Percentiles rank a stretch among this genome's conserved stretches.
Conservation (phyloP, 164 flowering plant species). For the Piper longum region DNA sequence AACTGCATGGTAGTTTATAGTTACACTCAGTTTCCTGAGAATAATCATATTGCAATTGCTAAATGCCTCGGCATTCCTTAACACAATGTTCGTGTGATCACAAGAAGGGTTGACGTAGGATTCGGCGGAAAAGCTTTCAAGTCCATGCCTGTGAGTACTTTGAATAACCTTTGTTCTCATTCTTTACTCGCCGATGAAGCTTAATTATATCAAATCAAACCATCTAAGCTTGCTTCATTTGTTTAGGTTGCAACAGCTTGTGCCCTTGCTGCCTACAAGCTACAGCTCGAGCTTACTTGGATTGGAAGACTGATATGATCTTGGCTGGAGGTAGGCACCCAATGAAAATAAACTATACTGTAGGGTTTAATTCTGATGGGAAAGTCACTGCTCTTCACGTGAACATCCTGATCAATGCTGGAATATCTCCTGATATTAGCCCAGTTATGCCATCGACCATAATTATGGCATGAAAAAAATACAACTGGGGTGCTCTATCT, state of each 20-base stretch:
- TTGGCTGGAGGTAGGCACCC: slow-evolving; percentile 90
- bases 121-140: slow-evolving; percentile 78
- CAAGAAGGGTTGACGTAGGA: slow-evolving; percentile 91
- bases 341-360: slow-evolving; percentile 63
- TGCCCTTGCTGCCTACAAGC: slow-evolving; percentile 76
- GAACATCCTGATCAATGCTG: slow-evolving; percentile 55
- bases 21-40: slow-evolving; percentile 64
- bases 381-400: slow-evolving; percentile 69
- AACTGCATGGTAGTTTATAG: slow-evolving; percentile 71
- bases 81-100: slow-evolving; percentile 73
- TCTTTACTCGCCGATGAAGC: neutral
- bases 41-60: slow-evolving; percentile 37
- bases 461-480: slow-evolving; percentile 38
- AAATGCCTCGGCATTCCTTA: slow-evolving; percentile 74
- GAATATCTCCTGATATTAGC: slow-evolving; percentile 49
- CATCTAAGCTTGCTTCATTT: neutral
- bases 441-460: slow-evolving; percentile 39
- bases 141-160: slow-evolving; percentile 52
- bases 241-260: slow-evolving; percentile 74
- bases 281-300: slow-evolving; percentile 44
- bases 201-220: too few relatives aligned
- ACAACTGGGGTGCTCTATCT: slow-evolving; percentile 80
- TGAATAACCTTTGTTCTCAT: neutral
- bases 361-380: slow-evolving; percentile 73
- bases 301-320: slow-evolving; percentile 79